These are phyloP conservation scores for Cyberlindnera sargentensis DNA, from an alignment of 805 yeast genomes.

Conservation along the genomic window DNA sequence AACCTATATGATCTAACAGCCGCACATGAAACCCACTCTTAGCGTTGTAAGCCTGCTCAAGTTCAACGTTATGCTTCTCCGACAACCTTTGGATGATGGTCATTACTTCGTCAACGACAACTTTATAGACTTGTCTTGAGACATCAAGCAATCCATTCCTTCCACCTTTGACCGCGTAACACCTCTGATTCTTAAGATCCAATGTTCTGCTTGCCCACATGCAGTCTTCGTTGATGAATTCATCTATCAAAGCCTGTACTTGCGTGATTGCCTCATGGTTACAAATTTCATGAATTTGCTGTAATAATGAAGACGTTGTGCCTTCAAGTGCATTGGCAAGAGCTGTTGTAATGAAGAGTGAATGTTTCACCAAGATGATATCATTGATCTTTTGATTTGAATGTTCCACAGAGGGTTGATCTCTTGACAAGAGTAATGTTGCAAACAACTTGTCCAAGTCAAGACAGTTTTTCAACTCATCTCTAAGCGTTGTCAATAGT, in stretches of 20 bases:
- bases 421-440: conserved; percentile 25
- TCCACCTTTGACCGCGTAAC: conserved; percentile 38
- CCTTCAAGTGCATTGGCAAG: conserved; percentile 15
- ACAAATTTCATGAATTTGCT: conserved; percentile 26
- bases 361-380: conserved; percentile 32
- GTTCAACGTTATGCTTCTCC: conserved; percentile 16
- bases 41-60: conserved; percentile 30
- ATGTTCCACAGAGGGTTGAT: conserved; percentile 19
- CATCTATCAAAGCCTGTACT: conserved; percentile 24
- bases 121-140: conserved; percentile 35
- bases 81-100: conserved; percentile 21
- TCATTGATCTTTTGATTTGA: conserved; percentile 35
- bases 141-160: conserved; percentile 39
- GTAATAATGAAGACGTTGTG: conserved; percentile 13
- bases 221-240: conserved; percentile 35
- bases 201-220: conserved; percentile 32
- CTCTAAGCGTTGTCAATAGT: conserved; percentile 12
- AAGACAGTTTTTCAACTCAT: conserved; percentile 24
- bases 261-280: conserved; percentile 17
- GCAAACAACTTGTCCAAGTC: conserved; percentile 38
- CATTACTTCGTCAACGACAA: conserved; percentile 30
- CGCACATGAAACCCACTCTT: conserved; percentile 33
- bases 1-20: conserved; percentile 18
- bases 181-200: conserved; percentile 36
- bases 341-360: conserved; percentile 21